Base-by-base conservation (phyloP, 441 rosid species). In the Hypseocharis bilobata region DNA sequence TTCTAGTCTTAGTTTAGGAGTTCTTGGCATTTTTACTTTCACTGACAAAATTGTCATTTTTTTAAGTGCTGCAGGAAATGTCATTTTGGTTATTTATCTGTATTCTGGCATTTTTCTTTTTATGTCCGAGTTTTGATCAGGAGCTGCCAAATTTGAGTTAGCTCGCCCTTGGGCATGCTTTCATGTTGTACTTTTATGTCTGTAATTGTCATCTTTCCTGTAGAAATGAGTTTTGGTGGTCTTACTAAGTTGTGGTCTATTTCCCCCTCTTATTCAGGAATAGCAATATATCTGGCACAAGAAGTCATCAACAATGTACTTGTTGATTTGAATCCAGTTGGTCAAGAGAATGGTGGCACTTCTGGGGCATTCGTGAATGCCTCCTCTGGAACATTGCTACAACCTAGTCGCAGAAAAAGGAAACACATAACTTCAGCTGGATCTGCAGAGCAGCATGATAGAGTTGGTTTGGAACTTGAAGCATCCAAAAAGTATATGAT, bases 241-340 rank as follows among this genome's bases (percentile, higher is more conserved):
- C 55, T 44, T 58, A 68, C 72, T 74, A 67, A 70, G 65, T 65
- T 20, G 29, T 17, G 14, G 63, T 64, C 40, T 10, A 58, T 23
- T 62, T 63, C 67, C 23, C 28, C 4, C 57, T 52, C 28, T 20
- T 66, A 73, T 72, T 63, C 87, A 92, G 98, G 96, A 72, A 77
- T 86, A 57, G 87, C 87, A 52, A 78, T 81, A 70, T 81, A 78
- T 76, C 82, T 89, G 73, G 88, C 83, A 45, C 84, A 86, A 59
- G 90, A 86, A 51, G 76, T 86, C 64, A 75, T 84, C 66, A 70
- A 67, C 60, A 77, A 83, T 79, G 81, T 86, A 32, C 68, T 76
- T 74, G 60, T 51, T 42, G 97, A 90, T 78, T 80, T 92, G 62
- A 80, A 72, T 67, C 72, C 68, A 2, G 62, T 13, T 42, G 63